Percentiles rank a stretch among this genome's conserved stretches.
phyloP scores from a whole-genome alignment of 2,329 filamentous ascomycete genomes.

The Fusarium devonianum region DNA sequence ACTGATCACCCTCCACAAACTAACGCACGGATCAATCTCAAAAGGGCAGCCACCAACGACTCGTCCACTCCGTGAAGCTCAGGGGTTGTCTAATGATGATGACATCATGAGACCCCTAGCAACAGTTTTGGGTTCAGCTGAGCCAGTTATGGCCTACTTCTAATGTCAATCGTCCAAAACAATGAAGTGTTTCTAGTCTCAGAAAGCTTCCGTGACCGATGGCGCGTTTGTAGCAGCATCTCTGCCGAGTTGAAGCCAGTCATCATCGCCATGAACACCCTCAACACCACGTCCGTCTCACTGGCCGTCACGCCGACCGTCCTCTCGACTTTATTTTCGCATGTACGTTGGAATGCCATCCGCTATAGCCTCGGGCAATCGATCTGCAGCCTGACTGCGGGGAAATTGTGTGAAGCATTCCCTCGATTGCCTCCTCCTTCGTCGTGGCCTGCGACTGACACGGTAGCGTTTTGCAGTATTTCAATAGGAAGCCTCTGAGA shows the following conservation, averaged over 20 bases:
- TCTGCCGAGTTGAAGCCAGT: slow-evolving; percentile 9
- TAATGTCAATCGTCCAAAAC: slow-evolving; percentile 1
- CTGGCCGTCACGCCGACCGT: slow-evolving; percentile 88
- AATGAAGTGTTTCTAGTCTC: slow-evolving; percentile 15
- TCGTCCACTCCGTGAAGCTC: slow-evolving; percentile 28
- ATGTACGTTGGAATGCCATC: slow-evolving; percentile 63
- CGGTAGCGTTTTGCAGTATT: slow-evolving; percentile 64
- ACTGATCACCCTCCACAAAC: slow-evolving; percentile 30
- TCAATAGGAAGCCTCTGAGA: slow-evolving; percentile 77
- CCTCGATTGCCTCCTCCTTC: slow-evolving; percentile 2
- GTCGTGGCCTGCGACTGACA: slow-evolving; percentile 13
- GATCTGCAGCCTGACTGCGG: slow-evolving; percentile 10
- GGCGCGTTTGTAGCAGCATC: slow-evolving; percentile 16
- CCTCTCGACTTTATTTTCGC: slow-evolving; percentile 83
- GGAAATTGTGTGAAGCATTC: slow-evolving; percentile 1
- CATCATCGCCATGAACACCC: slow-evolving; percentile 56
- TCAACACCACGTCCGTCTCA: slow-evolving; percentile 83
- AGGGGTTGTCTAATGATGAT: slow-evolving; percentile 30
- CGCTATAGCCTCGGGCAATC: slow-evolving; percentile 7
- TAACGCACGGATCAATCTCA: slow-evolving; percentile 31
- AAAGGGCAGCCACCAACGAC: slow-evolving; percentile 23
- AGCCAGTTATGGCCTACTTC: slow-evolving; percentile 4
- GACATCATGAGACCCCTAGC: slow-evolving; percentile 41
- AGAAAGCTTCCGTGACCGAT: slow-evolving; percentile 14
- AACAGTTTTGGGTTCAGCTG: slow-evolving; percentile 26